A percentile compares a stretch with the other conserved stretches of the same genome.
Evolutionary conservation across 169 alveolate genomes (phyloP).

Genomic region (Hammondia hammondi): DNA sequence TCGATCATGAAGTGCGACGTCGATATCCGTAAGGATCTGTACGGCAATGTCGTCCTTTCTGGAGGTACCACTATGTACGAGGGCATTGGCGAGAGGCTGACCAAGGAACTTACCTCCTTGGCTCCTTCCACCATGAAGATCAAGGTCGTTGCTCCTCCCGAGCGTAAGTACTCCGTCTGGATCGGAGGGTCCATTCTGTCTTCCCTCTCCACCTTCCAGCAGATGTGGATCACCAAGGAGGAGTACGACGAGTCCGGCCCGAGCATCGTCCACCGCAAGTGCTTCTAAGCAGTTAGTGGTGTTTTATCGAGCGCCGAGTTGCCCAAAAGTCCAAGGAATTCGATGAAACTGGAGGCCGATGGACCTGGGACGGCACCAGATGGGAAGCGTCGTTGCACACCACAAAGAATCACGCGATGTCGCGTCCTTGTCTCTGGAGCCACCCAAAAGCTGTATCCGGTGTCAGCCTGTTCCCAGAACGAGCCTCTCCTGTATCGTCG

Average conservation of each 20-base stretch:
- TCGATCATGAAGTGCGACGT: conserved; percentile 96
- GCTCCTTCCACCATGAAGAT: conserved; percentile 97
- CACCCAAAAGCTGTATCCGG: neutral
- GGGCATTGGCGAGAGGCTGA: conserved; percentile 96
- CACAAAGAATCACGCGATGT: neutral
- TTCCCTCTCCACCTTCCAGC: conserved; percentile 95
- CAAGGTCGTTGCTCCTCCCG: conserved; percentile 99
- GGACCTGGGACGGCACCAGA: neutral
- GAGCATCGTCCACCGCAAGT: conserved; percentile 95
- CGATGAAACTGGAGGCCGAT: neutral
- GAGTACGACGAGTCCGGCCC: conserved; percentile 99
- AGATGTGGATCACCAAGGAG: conserved; percentile 97
- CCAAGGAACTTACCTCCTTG: conserved; percentile 95
- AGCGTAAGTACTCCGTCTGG: conserved; percentile 98
- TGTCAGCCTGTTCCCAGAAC: neutral
- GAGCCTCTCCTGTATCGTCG: neutral
- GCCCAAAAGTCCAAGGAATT: neutral
- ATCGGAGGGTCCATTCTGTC: conserved; percentile 98
- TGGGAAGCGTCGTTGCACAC: neutral
- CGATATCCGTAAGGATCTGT: conserved; percentile 95
- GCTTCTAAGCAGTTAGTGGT: conserved; percentile 69
- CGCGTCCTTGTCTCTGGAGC: neutral
- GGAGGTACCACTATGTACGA: conserved; percentile 98
- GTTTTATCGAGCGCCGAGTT: neutral
- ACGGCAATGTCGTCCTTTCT: conserved; percentile 94